Percentiles rank a stretch among this genome's conserved stretches.
phyloP scores from a whole-genome alignment of 176 grass and related monocot species.

The Rhynchospora tenuis region DNA sequence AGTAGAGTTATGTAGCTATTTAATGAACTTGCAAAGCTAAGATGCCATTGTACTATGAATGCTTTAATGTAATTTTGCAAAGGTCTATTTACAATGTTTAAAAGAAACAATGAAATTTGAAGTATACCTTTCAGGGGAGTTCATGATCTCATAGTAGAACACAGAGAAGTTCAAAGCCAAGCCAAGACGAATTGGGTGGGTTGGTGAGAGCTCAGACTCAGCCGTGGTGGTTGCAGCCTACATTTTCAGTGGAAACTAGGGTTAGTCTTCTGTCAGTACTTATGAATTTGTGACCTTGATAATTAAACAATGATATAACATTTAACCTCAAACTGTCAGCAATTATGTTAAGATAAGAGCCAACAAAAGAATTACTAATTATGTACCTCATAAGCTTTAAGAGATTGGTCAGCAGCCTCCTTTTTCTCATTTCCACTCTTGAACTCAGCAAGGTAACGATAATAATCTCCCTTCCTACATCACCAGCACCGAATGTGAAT shows the following conservation, averaged over 20 bases:
- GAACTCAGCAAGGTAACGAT: conserved; percentile 60
- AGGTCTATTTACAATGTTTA: too few relatives aligned
- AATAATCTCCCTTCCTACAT: conserved; percentile 65
- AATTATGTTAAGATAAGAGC: background rate
- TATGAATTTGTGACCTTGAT: background rate
- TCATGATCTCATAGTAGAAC: conserved; percentile 70
- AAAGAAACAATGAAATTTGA: too few relatives aligned
- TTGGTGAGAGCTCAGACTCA: conserved; percentile 46
- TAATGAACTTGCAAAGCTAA: background rate
- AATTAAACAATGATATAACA: background rate
- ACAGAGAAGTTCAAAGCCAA: conserved; percentile 62
- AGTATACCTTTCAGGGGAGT: conserved; percentile 45
- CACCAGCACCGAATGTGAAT: conserved; percentile 4
- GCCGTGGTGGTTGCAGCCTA: conserved; percentile 46
- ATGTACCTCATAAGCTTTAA: conserved; percentile 53
- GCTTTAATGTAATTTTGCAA: background rate
- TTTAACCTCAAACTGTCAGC: background rate
- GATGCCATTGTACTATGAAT: background rate
- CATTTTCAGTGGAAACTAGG: conserved; percentile 7
- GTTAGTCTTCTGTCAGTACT: background rate
- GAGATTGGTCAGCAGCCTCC: conserved; percentile 40
- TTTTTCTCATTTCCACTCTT: conserved; percentile 41
- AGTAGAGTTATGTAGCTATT: too few relatives aligned
- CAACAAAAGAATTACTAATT: background rate
- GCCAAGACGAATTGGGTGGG: conserved; percentile 51